These are phyloP conservation scores for Naganishia sp. DNA, from an alignment of 1,284 basidiomycete species.

Conservation along the genomic window DNA sequence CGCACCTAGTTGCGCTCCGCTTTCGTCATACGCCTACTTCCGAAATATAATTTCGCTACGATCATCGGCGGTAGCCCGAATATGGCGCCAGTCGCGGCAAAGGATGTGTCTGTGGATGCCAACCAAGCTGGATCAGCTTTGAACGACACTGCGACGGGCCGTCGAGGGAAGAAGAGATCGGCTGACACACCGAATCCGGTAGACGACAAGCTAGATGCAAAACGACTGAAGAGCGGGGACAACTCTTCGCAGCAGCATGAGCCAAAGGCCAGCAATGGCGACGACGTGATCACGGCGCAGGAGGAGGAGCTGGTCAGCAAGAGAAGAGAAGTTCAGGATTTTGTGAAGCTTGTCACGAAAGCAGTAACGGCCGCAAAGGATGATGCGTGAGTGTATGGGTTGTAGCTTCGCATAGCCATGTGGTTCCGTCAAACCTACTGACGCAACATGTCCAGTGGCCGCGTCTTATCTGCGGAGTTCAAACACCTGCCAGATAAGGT, in stretches of 20 bases:
- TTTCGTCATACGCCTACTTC: slow-evolving; percentile 19
- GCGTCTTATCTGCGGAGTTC: slow-evolving; percentile 16
- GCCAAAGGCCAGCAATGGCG: not conserved
- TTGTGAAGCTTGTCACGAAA: slow-evolving; percentile 20
- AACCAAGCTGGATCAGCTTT: not conserved
- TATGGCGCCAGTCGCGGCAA: slow-evolving; percentile 5
- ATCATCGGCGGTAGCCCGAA: not conserved
- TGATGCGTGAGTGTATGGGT: slow-evolving; percentile 8
- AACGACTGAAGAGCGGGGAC: slow-evolving; percentile 14
- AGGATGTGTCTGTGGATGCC: not conserved
- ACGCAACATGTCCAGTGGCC: not conserved
- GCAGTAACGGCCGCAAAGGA: slow-evolving; percentile 17
- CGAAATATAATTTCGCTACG: not conserved
- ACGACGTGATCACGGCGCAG: not conserved
- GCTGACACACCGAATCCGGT: slow-evolving; percentile 4
- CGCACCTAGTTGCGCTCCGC: slow-evolving; percentile 2
- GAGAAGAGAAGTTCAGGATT: slow-evolving; percentile 14
- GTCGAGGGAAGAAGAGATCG: slow-evolving; percentile 11
- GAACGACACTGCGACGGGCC: slow-evolving; percentile 7
- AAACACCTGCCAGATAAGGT: slow-evolving; percentile 22
- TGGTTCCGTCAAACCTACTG: too few relatives aligned
- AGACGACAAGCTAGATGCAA: slow-evolving; percentile 19
- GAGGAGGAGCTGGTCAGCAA: slow-evolving; percentile 1
- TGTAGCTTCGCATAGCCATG: not conserved
- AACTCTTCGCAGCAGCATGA: not conserved